Conservation (phyloP, 1,284 basidiomycete species). For the Rhodotorula sp. region DNA sequence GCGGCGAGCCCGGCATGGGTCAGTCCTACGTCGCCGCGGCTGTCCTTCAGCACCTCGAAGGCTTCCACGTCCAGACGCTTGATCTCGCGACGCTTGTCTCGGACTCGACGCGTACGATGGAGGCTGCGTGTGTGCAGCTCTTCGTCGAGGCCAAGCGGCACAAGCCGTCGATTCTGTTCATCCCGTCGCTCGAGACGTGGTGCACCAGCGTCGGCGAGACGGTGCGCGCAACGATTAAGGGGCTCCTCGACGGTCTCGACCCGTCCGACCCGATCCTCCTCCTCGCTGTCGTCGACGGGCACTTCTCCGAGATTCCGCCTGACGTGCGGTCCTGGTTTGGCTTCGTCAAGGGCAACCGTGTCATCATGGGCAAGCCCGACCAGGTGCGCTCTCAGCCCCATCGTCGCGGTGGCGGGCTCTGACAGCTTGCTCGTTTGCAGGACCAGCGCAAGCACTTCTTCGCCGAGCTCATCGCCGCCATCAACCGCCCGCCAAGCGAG, state of each 20-base stretch:
- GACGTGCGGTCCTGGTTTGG: slow-evolving; percentile 96
- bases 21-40: slow-evolving; percentile 88
- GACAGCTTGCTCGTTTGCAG: slow-evolving; percentile 23
- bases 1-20: slow-evolving; percentile 84
- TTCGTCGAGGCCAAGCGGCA: slow-evolving; percentile 97
- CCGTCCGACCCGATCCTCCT: slow-evolving; percentile 90
- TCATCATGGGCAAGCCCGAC: slow-evolving; percentile 63
- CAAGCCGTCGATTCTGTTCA: slow-evolving; percentile 93
- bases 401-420: not conserved
- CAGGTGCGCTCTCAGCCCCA: slow-evolving; percentile 40
- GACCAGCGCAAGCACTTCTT: slow-evolving; percentile 78
- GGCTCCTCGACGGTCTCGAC: slow-evolving; percentile 85
- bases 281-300: slow-evolving; percentile 81
- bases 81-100: slow-evolving; percentile 86
- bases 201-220: slow-evolving; percentile 80
- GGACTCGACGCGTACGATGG: slow-evolving; percentile 84
- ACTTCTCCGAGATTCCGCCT: slow-evolving; percentile 67
- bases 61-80: slow-evolving; percentile 90
- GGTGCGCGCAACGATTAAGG: slow-evolving; percentile 77
- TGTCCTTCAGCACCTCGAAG: slow-evolving; percentile 88
- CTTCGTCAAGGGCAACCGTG: slow-evolving; percentile 67
- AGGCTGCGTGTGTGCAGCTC: slow-evolving; percentile 92
- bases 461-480: slow-evolving; percentile 65
- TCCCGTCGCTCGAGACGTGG: slow-evolving; percentile 87
- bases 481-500: slow-evolving; percentile 74